Base-by-base conservation (phyloP, 257 asterid genomes). In the Solanum dulcamara region DNA sequence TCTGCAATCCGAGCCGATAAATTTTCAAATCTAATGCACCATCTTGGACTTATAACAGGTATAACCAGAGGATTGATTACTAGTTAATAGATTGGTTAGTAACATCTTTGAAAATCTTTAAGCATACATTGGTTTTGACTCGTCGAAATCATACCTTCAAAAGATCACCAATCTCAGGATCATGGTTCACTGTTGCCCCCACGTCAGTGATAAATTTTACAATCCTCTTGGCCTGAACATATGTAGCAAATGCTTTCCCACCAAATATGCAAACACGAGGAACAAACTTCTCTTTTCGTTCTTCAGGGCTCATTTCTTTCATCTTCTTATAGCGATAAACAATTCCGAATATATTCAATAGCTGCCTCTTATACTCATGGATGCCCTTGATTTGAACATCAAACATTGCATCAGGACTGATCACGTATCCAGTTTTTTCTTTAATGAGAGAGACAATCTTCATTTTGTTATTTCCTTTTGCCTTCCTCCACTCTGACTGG, bases 391-490 rank as follows among this genome's bases (percentile, higher is more conserved):
- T 90, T 92, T 91, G 89, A 68, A 94, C 89, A 88, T 94, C 97
- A 83, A 94, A 94, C 98, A 94, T 91, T 75, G 97, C 95, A 88
- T 94, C 96, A 57, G 95, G 95, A 89, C 87, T 94, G 86, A 94
- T 89, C 42, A 91, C 82, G 85, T 93, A 94, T 72, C 97, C 98
- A 62, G 98, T 94, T 87, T 83, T 94, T 84, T 94, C 94, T 87
- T 92, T 93, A 87, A 94, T 88, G 81, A 91, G 90, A 55, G 93
- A 88, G 38, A 92, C 97, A 81, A 91, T 92, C 91, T 91, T 93
- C 83, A 81, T 75, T 90, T 94, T 94, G 89, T 94, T 94, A 84
- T 87, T 89, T 85, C 91, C 89, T 90, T 94, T 94, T 57, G 94
- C 97, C 75, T 86, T 90, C 90, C 93, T 92, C 98, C 98, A 94